These are phyloP conservation scores for Eucalyptus lansdowneana DNA, from an alignment of 345 rosid species.

Conservation along the genomic window DNA sequence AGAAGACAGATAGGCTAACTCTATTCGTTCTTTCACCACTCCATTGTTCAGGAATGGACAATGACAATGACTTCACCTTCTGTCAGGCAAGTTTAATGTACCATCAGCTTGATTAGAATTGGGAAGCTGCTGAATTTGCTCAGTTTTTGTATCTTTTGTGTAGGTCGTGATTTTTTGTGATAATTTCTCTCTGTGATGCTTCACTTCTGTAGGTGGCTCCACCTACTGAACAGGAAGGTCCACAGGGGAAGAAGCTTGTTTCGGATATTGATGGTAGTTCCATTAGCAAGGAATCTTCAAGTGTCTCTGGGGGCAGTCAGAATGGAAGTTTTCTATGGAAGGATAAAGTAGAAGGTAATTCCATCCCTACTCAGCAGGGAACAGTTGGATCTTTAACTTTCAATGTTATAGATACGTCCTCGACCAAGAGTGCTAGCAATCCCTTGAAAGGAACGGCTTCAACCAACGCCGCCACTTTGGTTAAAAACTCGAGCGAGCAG, in stretches of 20 bases:
- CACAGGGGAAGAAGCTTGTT: constrained; percentile 21
- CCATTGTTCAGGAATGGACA: constrained; percentile 10
- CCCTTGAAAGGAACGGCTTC: constrained; percentile 7
- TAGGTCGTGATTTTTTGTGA: background rate
- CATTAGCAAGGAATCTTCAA: constrained; percentile 14
- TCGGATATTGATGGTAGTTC: constrained; percentile 11
- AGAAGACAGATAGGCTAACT: background rate
- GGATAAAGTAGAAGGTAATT: constrained; percentile 12
- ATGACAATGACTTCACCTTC: constrained; percentile 48
- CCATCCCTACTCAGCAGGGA: constrained; percentile 15
- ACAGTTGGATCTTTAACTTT: constrained; percentile 61
- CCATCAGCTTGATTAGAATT: background rate
- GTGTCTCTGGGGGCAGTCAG: background rate
- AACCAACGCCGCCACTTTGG: constrained; percentile 8
- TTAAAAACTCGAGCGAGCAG: background rate
- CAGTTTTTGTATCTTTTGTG: background rate
- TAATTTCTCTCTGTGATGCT: background rate
- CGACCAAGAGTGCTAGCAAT: constrained; percentile 14
- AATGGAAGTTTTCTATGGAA: constrained; percentile 13
- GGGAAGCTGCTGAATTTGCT: background rate
- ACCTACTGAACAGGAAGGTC: constrained; percentile 10
- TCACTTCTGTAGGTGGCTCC: constrained; percentile 13
- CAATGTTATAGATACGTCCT: constrained; percentile 39
- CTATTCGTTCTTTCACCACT: no score
- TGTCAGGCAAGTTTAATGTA: constrained; percentile 28